Conservation (phyloP, 2,329 filamentous ascomycete genomes). For the Diaporthe helianthi region DNA sequence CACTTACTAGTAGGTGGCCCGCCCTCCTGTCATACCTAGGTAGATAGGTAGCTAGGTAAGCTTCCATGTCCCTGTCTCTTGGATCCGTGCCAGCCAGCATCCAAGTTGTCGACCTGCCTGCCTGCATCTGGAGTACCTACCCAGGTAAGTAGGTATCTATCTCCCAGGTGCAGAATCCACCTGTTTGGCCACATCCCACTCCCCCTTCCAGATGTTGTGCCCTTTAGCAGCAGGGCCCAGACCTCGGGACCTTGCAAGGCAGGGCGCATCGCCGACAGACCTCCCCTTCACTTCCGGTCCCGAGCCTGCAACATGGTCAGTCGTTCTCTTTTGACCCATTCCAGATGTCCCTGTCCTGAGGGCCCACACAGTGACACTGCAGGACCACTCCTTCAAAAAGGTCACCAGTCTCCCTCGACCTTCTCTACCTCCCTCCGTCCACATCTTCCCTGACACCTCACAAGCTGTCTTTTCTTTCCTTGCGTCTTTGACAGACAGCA, state of each 20-base stretch:
- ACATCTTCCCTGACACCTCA: conserved; percentile 7
- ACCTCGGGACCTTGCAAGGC: conserved; percentile 10
- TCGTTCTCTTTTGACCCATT: neutral
- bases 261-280: conserved; percentile 12
- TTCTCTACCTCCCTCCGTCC: conserved; percentile 11
- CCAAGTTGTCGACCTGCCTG: neutral
- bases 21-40: too few relatives aligned
- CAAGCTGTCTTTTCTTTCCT: conserved; percentile 43
- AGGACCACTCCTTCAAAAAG: conserved; percentile 26
- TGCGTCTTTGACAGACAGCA: conserved; percentile 62
- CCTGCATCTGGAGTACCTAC: conserved; percentile 6
- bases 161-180: too few relatives aligned
- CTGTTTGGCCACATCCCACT: neutral
- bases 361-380: conserved; percentile 15
- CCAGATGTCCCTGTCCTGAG: neutral
- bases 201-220: neutral
- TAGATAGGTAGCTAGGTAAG: too few relatives aligned
- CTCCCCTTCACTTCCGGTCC: too few relatives aligned
- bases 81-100: conserved; percentile 2
- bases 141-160: neutral
- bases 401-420: conserved; percentile 30
- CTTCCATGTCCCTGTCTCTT: conserved; percentile 23
- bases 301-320: too few relatives aligned
- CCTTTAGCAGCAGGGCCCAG: conserved; percentile 5
- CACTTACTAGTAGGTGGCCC: too few relatives aligned